Evolutionary conservation across 2,329 filamentous ascomycete species (phyloP).

Genomic region (Coccinonectria pachysandricola): DNA sequence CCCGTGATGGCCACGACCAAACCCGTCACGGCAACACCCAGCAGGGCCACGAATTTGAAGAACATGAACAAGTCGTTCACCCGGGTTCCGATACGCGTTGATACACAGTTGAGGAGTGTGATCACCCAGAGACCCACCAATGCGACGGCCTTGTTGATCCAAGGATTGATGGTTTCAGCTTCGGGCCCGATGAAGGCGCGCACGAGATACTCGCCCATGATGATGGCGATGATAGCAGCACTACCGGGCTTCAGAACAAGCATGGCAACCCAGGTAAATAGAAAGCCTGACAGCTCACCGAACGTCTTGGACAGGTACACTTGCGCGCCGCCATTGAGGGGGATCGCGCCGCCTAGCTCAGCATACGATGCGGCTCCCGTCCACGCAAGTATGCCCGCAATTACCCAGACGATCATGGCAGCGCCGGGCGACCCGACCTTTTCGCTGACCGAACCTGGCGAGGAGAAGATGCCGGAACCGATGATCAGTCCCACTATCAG

Average conservation of each 20-base stretch:
- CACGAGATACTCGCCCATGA: conserved; percentile 97
- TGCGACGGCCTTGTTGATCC: conserved; percentile 86
- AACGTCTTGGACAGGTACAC: conserved; percentile 95
- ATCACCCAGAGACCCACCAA: conserved; percentile 65
- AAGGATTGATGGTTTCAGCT: conserved; percentile 66
- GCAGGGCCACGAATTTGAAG: conserved; percentile 82
- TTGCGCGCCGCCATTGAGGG: conserved; percentile 87
- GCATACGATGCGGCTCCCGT: conserved; percentile 92
- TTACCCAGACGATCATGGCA: conserved; percentile 79
- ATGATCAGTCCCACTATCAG: conserved; percentile 90
- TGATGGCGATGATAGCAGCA: conserved; percentile 90
- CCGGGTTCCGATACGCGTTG: conserved; percentile 76
- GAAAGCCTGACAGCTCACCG: conserved; percentile 81
- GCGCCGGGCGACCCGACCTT: conserved; percentile 89
- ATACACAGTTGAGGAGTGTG: conserved; percentile 81
- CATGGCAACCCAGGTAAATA: conserved; percentile 95
- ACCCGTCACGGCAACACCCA: conserved; percentile 79
- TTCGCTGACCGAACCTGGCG: conserved; percentile 81
- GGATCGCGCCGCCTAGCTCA: conserved; percentile 90
- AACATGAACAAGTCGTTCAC: conserved; percentile 94
- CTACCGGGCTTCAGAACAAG: conserved; percentile 89
- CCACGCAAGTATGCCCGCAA: conserved; percentile 90
- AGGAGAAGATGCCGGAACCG: conserved; percentile 92
- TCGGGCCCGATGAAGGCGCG: conserved; percentile 80
- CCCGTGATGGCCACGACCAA: conserved; percentile 85